Base-by-base conservation (phyloP, 805 yeast genomes). In the Nakazawaea wyomingensis region DNA sequence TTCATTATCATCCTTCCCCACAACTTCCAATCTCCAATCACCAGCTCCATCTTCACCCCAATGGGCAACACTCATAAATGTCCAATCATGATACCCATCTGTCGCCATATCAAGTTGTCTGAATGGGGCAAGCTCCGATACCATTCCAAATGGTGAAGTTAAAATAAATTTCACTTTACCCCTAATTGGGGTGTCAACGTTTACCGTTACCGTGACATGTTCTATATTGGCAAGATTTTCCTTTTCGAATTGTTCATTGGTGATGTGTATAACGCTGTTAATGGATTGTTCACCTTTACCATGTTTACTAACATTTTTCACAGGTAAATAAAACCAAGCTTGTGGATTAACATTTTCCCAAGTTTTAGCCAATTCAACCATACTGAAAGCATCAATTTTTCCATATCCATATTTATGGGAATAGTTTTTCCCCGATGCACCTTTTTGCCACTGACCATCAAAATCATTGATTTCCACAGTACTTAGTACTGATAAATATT, bases 1-100 rank as follows among this genome's bases (percentile, higher is more conserved):
- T 2, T 57, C 55, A 44, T 67, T 65, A 1, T 54, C 61, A 6
- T 60, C 66, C 16, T 57, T 61, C 30, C 64, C 62, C n/a, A 59
- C 55, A 2, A 90, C 90, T 50, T 72, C 77, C 16, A 93, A 53
- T 29, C 62, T 78, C 99, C 99, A 93, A 4, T 74, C 78, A 9
- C 99, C 99, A 20, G 62, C 62, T 2, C 90, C 91, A 2, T 57
- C 38, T 52, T 83, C 90, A 31, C 96, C 96, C 97, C 98, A 93
- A 60, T 93, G 98, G 1, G 96, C 97, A n/a, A 93, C 98, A 9
- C 91, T 76, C 87, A 90, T 87, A 57, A 93, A 93, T 1, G 86
- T 85, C 99, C 99, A 93, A 51, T 84, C 71, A 4, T 58, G 53
- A 50, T 87, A 84, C 0, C 96, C 96, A 1, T 58, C 66, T 2